phyloP scores from a whole-genome alignment of 1,284 basidiomycete genomes.

The Exsudoporus floridanus region DNA sequence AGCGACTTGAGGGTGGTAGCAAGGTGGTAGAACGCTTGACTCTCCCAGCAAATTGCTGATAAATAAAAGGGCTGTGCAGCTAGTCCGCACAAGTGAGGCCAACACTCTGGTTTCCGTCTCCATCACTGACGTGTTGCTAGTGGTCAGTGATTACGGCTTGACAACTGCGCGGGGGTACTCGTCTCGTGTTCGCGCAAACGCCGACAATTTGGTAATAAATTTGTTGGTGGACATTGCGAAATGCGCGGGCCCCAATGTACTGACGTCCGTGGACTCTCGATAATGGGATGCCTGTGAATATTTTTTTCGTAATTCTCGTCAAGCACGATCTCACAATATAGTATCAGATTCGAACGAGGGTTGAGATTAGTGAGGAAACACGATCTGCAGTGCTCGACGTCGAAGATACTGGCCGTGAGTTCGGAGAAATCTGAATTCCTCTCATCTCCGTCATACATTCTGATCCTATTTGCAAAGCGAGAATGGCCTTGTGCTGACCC shows the following conservation, averaged over 20 bases:
- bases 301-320: not conserved
- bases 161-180: slow-evolving; percentile 91
- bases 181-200: slow-evolving; percentile 87
- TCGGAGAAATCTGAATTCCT: slow-evolving; percentile 87
- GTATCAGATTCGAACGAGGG: slow-evolving; percentile 69
- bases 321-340: slow-evolving; percentile 1
- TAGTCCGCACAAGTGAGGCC: slow-evolving; percentile 68
- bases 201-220: slow-evolving; percentile 85
- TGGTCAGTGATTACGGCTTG: slow-evolving; percentile 86
- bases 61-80: slow-evolving; percentile 91
- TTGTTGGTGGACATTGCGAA: slow-evolving; percentile 79
- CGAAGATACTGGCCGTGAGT: slow-evolving; percentile 87
- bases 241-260: slow-evolving; percentile 61
- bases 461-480: slow-evolving; percentile 29
- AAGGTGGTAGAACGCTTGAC: not conserved
- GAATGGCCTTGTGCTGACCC: not conserved
- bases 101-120: slow-evolving; percentile 18
- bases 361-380: slow-evolving; percentile 74
- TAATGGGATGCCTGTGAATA: slow-evolving; percentile 77
- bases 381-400: slow-evolving; percentile 92
- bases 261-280: slow-evolving; percentile 80
- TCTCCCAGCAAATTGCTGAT: slow-evolving; percentile 82
- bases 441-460: slow-evolving; percentile 88
- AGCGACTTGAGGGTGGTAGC: slow-evolving; percentile 87
- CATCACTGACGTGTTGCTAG: slow-evolving; percentile 35